These are phyloP conservation scores for Globisporangium yorkense DNA, from an alignment of 352 stramenopile species.

Conservation along the genomic window DNA sequence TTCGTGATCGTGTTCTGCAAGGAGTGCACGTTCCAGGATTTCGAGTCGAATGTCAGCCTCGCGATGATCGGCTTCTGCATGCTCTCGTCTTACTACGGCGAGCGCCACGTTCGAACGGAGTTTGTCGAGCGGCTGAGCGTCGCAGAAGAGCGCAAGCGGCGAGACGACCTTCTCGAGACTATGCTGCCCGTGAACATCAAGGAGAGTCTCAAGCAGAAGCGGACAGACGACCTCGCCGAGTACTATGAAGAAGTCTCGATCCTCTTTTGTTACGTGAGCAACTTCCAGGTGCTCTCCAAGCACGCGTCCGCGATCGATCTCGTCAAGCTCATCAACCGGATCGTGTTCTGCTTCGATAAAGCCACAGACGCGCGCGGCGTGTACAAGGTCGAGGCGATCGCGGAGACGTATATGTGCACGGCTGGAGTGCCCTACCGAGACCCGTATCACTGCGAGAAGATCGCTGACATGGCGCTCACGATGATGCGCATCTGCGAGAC, in stretches of 20 bases:
- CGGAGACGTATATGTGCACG: conserved; percentile 80
- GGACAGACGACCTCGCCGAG: conserved; percentile 54
- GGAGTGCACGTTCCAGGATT: conserved; percentile 36
- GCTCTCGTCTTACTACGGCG: conserved; percentile 59
- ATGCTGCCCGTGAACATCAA: conserved; percentile 78
- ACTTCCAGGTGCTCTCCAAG: conserved; percentile 68
- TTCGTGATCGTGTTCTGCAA: conserved; percentile 52
- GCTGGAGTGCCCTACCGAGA: conserved; percentile 57
- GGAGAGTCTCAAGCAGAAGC: conserved; percentile 66
- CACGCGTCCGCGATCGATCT: conserved; percentile 68
- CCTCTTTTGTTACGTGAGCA: conserved; percentile 78
- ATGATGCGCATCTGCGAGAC: conserved; percentile 71
- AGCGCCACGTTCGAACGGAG: conserved; percentile 54
- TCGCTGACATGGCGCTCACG: conserved; percentile 71
- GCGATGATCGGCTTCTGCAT: conserved; percentile 62
- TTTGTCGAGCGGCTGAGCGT: conserved; percentile 60
- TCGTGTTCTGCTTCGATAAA: conserved; percentile 83
- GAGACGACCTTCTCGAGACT: conserved; percentile 63
- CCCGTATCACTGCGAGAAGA: conserved; percentile 62
- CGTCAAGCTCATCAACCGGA: conserved; percentile 82
- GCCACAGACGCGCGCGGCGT: conserved; percentile 61
- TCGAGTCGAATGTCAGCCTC: conserved; percentile 44
- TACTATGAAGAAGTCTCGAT: conserved; percentile 81
- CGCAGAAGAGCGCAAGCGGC: conserved; percentile 59
- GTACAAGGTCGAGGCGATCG: conserved; percentile 87